Evolutionary conservation across 2,329 filamentous ascomycete genomes (phyloP), one percentile per base, ranked within the genome.

Genomic region (Botrytis squamosa): DNA sequence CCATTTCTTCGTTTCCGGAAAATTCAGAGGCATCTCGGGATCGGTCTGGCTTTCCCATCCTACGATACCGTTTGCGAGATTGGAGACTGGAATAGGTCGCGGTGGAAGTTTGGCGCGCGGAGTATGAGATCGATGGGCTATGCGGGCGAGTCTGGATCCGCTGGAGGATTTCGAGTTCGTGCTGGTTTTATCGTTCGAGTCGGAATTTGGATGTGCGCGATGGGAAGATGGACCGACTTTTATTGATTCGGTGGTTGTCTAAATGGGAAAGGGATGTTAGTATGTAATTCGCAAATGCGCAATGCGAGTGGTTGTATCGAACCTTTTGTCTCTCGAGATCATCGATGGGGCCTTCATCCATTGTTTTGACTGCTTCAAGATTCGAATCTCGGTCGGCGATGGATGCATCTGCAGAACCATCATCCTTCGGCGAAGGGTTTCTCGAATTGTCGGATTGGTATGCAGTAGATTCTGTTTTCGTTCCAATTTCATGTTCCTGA

Each of bases 41-140:
- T 91, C 89, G 71, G 87, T 84, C 77, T 88, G 86, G 55, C 84
- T 80, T 5, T 90, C 88, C 89, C 89, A 90, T 52, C 88, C 89
- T 29, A 90, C 86, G 74, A 90, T 78, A n/a, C 85, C 86, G 1
- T 81, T 82, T 71, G 83, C 83, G 33, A 90, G 84, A 76, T 90
- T 84, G 29, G 84, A 85, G 42, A 85, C 76, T 0, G 87, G 88
- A n/a, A 82, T 44, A 25, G 66, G 65, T 22, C 65, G 18, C 12
- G 72, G 44, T 22, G 64, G 66, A n/a, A 73, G 72, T 70, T 70
- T 70, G 36, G 66, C 55, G 57, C 76, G 78, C 66, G 67, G 77
- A 55, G 42, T n/a, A 42, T 70, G 77, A 5, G 79, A 78, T 68
- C 66, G 49, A 57, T 68, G 66, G n/a, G 74, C 74, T 60, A 80